phyloP scores from a whole-genome alignment of 2,329 filamentous ascomycete genomes.

The Claviceps africana region DNA sequence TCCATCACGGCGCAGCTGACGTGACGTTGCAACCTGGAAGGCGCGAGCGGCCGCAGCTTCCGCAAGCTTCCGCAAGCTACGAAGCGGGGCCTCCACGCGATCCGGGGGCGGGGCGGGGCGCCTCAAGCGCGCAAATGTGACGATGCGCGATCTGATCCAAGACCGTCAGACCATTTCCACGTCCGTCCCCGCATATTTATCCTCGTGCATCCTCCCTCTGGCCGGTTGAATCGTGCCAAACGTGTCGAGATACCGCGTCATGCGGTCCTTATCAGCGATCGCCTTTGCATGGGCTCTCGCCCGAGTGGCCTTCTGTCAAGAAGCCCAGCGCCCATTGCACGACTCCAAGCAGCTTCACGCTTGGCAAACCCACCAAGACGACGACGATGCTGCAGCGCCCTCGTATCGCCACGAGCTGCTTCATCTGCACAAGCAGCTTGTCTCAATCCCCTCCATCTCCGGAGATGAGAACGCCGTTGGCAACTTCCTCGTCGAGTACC shows the following conservation, averaged over 20 bases:
- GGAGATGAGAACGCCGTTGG: conserved; percentile 56
- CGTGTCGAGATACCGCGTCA: neutral
- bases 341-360: neutral
- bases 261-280: conserved; percentile 2
- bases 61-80: too few species aligned
- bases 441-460: conserved; percentile 58
- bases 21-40: too few species aligned
- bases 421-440: conserved; percentile 59
- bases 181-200: too few species aligned
- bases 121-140: too few species aligned
- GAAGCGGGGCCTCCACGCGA: too few species aligned
- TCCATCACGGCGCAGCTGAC: too few species aligned
- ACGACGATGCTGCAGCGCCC: conserved; percentile 14
- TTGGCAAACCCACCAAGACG: neutral
- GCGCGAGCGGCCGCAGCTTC: too few species aligned
- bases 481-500: conserved; percentile 52
- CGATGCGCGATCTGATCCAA: too few species aligned
- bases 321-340: conserved; percentile 4
- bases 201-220: too few species aligned
- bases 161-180: too few species aligned
- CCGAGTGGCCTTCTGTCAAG: conserved; percentile 5
- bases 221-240: too few species aligned
- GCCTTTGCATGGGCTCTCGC: conserved; percentile 4
- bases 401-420: conserved; percentile 41
- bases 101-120: too few species aligned